phyloP scores from a whole-genome alignment of 768 basidiomycete genomes.

The Pulveroboletus ravenelii region DNA sequence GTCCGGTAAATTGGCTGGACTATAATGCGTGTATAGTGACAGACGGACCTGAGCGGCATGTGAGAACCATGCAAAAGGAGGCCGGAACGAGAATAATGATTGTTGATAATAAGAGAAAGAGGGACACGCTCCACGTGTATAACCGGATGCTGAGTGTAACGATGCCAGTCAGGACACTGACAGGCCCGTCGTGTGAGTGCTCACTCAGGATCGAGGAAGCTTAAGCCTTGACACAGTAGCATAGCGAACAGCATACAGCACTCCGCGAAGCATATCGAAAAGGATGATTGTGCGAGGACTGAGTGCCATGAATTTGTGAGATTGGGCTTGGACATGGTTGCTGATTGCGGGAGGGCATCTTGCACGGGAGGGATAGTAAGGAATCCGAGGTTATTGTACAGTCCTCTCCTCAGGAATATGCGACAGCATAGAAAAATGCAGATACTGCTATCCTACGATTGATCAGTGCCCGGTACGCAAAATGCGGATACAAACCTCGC shows the following conservation, averaged over 20 bases:
- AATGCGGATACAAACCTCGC: constrained; percentile 17
- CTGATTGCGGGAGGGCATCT: constrained; percentile 22
- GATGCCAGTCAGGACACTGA: constrained; percentile 1
- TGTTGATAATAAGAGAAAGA: constrained; percentile 52
- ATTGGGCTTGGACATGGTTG: constrained; percentile 16
- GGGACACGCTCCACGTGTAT: constrained; percentile 64
- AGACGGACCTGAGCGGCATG: constrained; percentile 34
- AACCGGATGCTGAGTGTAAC: constrained; percentile 46
- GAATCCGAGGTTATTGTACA: constrained; percentile 56
- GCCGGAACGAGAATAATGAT: constrained; percentile 68
- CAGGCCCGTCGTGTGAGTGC: constrained; percentile 21
- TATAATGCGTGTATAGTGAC: not conserved
- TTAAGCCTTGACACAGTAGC: constrained; percentile 65
- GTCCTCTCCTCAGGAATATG: constrained; percentile 49
- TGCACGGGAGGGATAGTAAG: constrained; percentile 34
- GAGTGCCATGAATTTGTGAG: constrained; percentile 44
- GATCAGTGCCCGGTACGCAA: not conserved
- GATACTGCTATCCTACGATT: constrained; percentile 31
- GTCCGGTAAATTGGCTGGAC: not conserved
- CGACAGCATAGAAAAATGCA: constrained; percentile 55
- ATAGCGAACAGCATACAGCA: constrained; percentile 68
- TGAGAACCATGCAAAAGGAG: constrained; percentile 55
- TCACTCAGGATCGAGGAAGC: constrained; percentile 51
- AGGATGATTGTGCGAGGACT: constrained; percentile 50
- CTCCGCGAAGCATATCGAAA: constrained; percentile 72